Evolutionary conservation across 768 basidiomycete genomes (phyloP).

Genomic region (Nidularia sp.): DNA sequence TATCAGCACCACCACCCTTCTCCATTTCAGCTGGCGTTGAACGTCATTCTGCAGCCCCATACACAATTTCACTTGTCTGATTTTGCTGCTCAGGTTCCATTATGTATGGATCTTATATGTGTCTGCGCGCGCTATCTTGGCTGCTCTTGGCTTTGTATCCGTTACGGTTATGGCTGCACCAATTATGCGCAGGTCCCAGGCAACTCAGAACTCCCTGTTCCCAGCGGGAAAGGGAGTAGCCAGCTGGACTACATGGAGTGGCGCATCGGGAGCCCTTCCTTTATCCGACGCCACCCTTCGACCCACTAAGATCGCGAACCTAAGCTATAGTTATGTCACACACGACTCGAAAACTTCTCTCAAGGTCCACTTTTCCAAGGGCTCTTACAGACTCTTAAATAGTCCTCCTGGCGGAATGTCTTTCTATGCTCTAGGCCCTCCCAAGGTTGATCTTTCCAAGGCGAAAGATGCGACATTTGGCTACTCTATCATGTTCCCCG

Average conservation of each 20-base stretch:
- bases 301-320: constrained; percentile 6
- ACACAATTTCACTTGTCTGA: neutral
- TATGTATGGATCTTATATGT: neutral
- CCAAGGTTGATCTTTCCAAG: constrained; percentile 35
- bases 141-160: neutral
- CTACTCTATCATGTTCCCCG: constrained; percentile 50
- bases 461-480: constrained; percentile 59
- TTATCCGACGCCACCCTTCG: constrained; percentile 7
- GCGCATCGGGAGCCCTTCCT: constrained; percentile 3
- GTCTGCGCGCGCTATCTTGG: neutral
- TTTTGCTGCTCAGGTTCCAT: neutral
- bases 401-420: constrained; percentile 49
- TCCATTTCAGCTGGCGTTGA: neutral
- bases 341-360: constrained; percentile 42
- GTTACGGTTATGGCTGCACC: neutral
- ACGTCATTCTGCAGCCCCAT: neutral
- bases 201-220: constrained; percentile 5
- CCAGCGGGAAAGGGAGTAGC: constrained; percentile 5
- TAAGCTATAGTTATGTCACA: constrained; percentile 21
- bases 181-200: neutral
- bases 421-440: constrained; percentile 57
- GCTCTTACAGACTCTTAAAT: constrained; percentile 42
- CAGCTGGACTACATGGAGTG: constrained; percentile 11
- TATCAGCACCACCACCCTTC: neutral
- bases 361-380: constrained; percentile 42